Evolutionary conservation across 2,329 filamentous ascomycete genomes (phyloP), one percentile per base, ranked within the genome.

Genomic region (Pseudopyrenochaeta lycopersici): DNA sequence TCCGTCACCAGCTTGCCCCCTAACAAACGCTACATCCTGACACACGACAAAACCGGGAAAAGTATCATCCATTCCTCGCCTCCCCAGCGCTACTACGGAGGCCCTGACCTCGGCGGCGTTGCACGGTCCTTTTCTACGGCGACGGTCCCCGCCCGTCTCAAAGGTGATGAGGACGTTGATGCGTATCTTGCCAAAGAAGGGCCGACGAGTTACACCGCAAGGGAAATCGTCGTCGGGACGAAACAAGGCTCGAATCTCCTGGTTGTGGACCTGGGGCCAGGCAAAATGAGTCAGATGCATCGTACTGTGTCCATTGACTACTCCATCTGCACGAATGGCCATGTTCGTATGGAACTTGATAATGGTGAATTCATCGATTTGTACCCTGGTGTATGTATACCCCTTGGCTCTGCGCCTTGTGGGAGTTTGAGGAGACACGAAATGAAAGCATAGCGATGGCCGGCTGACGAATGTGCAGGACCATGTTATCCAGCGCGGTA

Each of bases 101-200:
- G 36, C 46, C 64, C 65, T 60, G 59, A 74, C 61, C 46, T 53
- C 14, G 52, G 54, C 29, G 62, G 62, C 27, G 42, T 68, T 56
- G 63, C 49, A 12, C 39, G 39, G 17, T 53, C 57, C 5, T 62
- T 77, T 67, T 78, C 79, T 11, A 81, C 80, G 4, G 70, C 72
- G 23, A 38, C 59, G 41, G 75, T 78, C 54, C 79, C 77, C 3
- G 62, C 76, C 0, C 66, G 76, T 49, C 70, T 82, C 17, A 77
- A 76, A 64, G 45, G 56, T 42, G 76, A 80, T 56, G 65, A 57
- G n/a, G 80, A 82, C 67, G 57, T 82, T 30, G 49, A 53, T 1
- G 66, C 58, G 21, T 79, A 82, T 64, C 53, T 58, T 1, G 41
- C 44, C 21, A 1, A 31, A 18, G n/a, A 15, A 1, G 53, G 56